Conservation (phyloP, 306 rosid genomes). For the Hylodesmum podocarpum region DNA sequence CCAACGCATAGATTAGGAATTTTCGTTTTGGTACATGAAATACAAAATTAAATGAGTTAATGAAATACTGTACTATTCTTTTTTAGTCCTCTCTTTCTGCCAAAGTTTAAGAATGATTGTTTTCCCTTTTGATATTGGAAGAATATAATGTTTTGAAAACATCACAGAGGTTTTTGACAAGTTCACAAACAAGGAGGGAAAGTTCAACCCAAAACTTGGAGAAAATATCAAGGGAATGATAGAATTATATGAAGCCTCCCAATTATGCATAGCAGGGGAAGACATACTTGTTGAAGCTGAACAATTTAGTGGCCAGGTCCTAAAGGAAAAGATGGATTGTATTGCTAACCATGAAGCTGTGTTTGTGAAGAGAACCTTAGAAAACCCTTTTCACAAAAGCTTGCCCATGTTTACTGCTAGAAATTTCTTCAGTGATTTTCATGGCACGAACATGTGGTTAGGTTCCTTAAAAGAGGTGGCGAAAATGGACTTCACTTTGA, state of each 20-base stretch:
- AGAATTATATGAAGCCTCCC: conserved; percentile 44
- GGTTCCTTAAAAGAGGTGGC: conserved; percentile 43
- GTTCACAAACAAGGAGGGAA: conserved; percentile 32
- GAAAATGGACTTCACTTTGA: conserved; percentile 40
- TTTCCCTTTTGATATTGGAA: neutral
- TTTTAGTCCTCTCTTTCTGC: neutral
- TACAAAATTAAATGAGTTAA: no score
- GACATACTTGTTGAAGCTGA: conserved; percentile 38
- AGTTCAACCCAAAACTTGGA: conserved; percentile 15
- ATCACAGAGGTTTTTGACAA: conserved; percentile 34
- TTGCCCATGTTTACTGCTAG: conserved; percentile 45
- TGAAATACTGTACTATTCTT: neutral
- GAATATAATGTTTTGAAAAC: neutral
- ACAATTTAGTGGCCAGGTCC: conserved; percentile 20
- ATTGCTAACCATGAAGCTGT: conserved; percentile 23
- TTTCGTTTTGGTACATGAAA: no score
- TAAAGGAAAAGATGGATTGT: conserved; percentile 5
- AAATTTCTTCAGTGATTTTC: conserved; percentile 25
- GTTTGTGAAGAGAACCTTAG: conserved; percentile 40
- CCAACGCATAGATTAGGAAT: no score
- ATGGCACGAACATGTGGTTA: conserved; percentile 39
- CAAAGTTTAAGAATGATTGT: neutral
- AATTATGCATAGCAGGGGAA: conserved; percentile 35
- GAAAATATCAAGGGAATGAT: conserved; percentile 30
- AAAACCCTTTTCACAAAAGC: conserved; percentile 59